Evolutionary conservation across 768 basidiomycete genomes (phyloP).

Genomic region (Russula compacta): DNA sequence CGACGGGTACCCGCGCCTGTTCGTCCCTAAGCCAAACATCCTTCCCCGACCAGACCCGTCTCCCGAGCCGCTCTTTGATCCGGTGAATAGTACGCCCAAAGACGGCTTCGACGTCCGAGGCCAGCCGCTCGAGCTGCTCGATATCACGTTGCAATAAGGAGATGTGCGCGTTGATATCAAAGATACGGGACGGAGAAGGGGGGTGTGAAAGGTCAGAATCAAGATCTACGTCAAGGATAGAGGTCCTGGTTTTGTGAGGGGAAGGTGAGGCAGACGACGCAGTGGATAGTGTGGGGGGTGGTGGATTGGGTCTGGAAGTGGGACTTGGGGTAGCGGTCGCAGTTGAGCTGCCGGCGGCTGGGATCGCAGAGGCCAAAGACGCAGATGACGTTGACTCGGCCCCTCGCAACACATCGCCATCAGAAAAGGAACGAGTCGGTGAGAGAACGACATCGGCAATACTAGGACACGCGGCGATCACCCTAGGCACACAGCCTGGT

Average conservation of each 20-base stretch:
- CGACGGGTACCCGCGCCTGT: slow-evolving; percentile 29
- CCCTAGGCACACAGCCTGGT: background rate
- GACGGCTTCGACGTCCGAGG: slow-evolving; percentile 33
- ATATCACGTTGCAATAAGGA: slow-evolving; percentile 47
- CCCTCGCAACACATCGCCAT: background rate
- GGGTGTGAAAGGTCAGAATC: slow-evolving; percentile 24
- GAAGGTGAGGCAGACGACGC: background rate
- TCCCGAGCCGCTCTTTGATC: slow-evolving; percentile 66
- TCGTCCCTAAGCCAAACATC: slow-evolving; percentile 42
- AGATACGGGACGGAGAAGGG: slow-evolving; percentile 27
- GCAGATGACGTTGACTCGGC: background rate
- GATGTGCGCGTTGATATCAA: slow-evolving; percentile 51
- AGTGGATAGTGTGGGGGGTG: background rate
- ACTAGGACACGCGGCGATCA: background rate
- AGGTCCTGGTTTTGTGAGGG: background rate
- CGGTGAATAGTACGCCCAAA: slow-evolving; percentile 48
- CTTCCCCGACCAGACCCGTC: slow-evolving; percentile 60
- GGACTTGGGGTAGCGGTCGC: background rate
- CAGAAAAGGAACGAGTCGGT: background rate
- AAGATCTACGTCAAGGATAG: slow-evolving; percentile 29
- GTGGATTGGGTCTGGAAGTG: background rate
- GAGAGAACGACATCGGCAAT: background rate
- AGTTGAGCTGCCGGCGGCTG: background rate
- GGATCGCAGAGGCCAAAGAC: background rate
- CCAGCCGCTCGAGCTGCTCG: slow-evolving; percentile 38